Base-by-base conservation (phyloP, 805 yeast genomes). In the Candida coleopterorum region DNA sequence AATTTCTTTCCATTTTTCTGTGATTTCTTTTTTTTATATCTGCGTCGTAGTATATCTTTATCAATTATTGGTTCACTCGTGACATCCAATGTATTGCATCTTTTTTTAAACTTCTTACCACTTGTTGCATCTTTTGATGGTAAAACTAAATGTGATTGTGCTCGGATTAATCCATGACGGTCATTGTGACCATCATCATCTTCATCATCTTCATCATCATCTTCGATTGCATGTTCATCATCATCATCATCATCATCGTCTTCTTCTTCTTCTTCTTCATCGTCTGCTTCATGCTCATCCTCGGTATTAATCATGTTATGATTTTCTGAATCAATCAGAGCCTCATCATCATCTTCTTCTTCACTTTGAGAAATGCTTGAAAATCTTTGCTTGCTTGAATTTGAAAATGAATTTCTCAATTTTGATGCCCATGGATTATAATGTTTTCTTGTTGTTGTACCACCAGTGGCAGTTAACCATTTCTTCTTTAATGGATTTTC, bases 61-160 rank as follows among this genome's bases (percentile, higher is more conserved):
- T 25, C 36, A 18, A 33, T 22, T 4, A 14, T 17, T 18, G 29
- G 30, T 8, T 21, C 12, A 23, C 17, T 18, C 3, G 36, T n/a
- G 9, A 33, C 30, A 25, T 33, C 36, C 18, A 33, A 11, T 0
- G 81, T 75, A 42, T 67, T 70, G 9, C 79, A 64, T 43, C 79
- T 57, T 40, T 70, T 68, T 21, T 50, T 46, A 25, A 58, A 60
- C 41, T 61, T 71, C 34, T 43, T 41, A 5, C 63, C 66, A 23
- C 57, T 60, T 14, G 62, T 57, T 23, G 55, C 56, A 41, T 68
- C 65, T 3, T 54, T 32, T 17, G 68, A 54, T 16, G 64, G 62
- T 14, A 58, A 28, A 33, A 54, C 61, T 9, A 66, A 40, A 35
- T 66, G 47, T 0, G 74, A 61, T 24, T 51, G 58, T 4, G 62